Evolutionary conservation across 2,329 filamentous ascomycete species (phyloP).

Genomic region (Bertia moriformis): DNA sequence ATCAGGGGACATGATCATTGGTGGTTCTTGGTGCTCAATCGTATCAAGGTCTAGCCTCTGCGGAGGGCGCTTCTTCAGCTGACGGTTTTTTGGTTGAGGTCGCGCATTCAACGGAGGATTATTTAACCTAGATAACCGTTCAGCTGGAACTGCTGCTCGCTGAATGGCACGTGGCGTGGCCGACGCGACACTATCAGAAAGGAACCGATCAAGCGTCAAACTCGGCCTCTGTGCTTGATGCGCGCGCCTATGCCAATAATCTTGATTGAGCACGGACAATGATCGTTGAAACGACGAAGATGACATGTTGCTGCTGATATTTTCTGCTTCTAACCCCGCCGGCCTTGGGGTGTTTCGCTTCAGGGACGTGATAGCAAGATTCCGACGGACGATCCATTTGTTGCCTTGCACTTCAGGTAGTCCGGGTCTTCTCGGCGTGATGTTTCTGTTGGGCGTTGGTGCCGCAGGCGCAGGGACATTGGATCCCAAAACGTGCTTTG

Average conservation of each 20-base stretch:
- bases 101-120: slow-evolving; percentile 1
- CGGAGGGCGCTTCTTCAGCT: slow-evolving; percentile 17
- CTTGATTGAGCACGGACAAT: not conserved
- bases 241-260: slow-evolving; percentile 6
- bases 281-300: not conserved
- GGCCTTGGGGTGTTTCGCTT: not conserved
- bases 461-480: not conserved
- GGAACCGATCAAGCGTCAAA: slow-evolving; percentile 18
- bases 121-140: too few relatives aligned
- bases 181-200: slow-evolving; percentile 9
- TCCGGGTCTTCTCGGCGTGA: not conserved
- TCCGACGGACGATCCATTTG: not conserved
- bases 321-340: slow-evolving; percentile 12
- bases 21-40: slow-evolving; percentile 26
- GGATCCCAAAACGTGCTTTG: too few relatives aligned
- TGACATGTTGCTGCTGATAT: slow-evolving; percentile 4
- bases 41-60: slow-evolving; percentile 27
- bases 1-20: slow-evolving; percentile 7
- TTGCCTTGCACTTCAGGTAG: not conserved
- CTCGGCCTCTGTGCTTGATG: slow-evolving; percentile 6
- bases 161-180: slow-evolving; percentile 4
- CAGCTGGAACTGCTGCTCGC: not conserved
- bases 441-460: not conserved
- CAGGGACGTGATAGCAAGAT: not conserved
- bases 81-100: slow-evolving; percentile 13